Evolutionary conservation across 78 protist species (phyloP).

Genomic region (Chrysochromulina parva): DNA sequence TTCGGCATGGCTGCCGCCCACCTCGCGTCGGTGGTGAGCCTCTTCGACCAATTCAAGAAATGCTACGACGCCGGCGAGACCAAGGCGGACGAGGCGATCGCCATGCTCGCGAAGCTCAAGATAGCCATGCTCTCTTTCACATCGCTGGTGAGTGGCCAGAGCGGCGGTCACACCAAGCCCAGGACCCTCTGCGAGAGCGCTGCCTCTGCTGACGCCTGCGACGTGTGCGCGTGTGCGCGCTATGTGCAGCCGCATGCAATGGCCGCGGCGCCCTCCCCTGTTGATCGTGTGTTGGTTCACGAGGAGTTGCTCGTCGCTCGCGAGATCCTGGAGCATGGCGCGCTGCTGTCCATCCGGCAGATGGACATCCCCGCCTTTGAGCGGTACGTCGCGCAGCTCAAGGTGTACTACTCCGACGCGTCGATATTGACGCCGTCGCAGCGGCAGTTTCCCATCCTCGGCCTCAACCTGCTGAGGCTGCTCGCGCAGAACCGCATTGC

Average conservation of each 20-base stretch:
- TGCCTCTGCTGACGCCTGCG: too few species aligned
- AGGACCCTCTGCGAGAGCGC: too few species aligned
- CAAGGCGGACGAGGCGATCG: not conserved
- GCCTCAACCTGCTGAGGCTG: constrained; percentile 71
- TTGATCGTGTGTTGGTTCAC: not conserved
- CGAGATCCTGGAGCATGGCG: constrained; percentile 45
- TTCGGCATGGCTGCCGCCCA: too few species aligned
- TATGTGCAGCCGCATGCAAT: not conserved
- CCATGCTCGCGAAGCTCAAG: not conserved
- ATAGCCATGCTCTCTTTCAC: not conserved
- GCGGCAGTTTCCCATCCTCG: constrained; percentile 43
- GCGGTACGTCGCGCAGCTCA: constrained; percentile 61
- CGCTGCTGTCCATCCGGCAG: not conserved
- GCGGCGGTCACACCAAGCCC: too few species aligned
- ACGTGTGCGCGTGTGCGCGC: too few species aligned
- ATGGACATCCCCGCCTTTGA: constrained; percentile 54
- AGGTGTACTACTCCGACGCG: constrained; percentile 46
- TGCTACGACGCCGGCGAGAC: not conserved
- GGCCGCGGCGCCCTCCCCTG: not conserved
- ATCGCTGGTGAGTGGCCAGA: not conserved
- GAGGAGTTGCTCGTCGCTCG: constrained; percentile 15
- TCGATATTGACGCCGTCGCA: not conserved
- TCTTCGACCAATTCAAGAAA: not conserved
- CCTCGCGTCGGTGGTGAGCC: not conserved
- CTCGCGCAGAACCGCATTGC: constrained; percentile 59